Evolutionary conservation across 176 grass and related monocot species (phyloP), one percentile per base, ranked within the genome.

Genomic region (Triticum monococcum): DNA sequence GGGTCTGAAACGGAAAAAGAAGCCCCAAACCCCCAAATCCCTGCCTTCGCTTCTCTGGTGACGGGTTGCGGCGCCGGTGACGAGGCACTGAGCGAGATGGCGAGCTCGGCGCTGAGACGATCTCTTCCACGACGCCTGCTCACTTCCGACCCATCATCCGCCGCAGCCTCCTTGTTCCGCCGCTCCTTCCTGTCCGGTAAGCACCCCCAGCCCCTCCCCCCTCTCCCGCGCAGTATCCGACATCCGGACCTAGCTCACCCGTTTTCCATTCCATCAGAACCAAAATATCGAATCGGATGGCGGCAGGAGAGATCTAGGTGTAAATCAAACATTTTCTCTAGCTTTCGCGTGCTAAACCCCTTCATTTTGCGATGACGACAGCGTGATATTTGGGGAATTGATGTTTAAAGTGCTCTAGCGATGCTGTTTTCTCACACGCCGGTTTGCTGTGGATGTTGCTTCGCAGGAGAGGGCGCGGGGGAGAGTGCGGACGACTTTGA

Each of bases 401-500:
- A 79, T 36, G 64, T 41, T 32, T 48, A 28, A 24, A 79, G 72
- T 75, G 18, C n/a, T 26, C 50, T 17, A 24, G 37, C 75, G 40
- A 71, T 52, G 41, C 7, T 80, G 13, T 57, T 2, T 81, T 25
- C 12, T 88, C 0, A 88, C 54, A 78, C 73, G 48, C 41, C 59
- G 26, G 11, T 77, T 84, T 84, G 69, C 52, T 79, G 40, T 25
- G 20, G 30, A 76, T 76, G 10, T 85, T 85, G 13, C 31, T 74
- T 82, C 2, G 38, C 79, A 87, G 86, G 31, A 60, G 23, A 45
- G 40, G 45, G 46, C 0, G 31, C 26, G 43, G 24, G 25, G 0
- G 90, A 96, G 71, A 83, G 77, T 36, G 10, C 11, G 35, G 84
- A 91, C 1, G 89, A 90, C 45, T 92, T 96, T 38, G 77, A 90